phyloP scores from a whole-genome alignment of 2,329 filamentous ascomycete genomes.

The Emmonsia crescens region DNA sequence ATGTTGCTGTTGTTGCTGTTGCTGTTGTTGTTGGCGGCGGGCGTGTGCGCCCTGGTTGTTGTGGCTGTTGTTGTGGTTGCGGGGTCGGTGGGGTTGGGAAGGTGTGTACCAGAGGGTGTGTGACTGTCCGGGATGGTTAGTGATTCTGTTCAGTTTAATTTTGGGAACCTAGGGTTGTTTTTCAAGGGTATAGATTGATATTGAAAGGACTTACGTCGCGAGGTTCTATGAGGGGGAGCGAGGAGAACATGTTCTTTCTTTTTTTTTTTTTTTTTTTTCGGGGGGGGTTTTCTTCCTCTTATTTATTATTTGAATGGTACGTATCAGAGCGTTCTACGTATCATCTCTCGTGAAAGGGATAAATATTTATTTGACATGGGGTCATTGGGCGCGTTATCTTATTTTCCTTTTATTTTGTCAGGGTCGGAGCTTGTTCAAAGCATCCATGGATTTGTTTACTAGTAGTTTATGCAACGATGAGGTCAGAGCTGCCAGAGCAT shows the following conservation, averaged over 20 bases:
- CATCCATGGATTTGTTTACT: neutral
- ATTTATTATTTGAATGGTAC: neutral
- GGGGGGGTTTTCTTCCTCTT: neutral
- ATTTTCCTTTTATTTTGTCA: neutral
- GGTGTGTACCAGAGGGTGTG: conserved; percentile 65
- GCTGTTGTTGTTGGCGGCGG: conserved; percentile 20
- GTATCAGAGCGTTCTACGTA: neutral
- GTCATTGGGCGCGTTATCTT: neutral
- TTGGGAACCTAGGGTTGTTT: neutral
- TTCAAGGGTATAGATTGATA: neutral
- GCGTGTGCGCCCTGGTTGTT: conserved; percentile 13
- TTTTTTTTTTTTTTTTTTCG: neutral
- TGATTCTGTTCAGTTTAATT: conserved; percentile 10
- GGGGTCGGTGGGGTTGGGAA: conserved; percentile 40
- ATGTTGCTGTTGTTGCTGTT: conserved; percentile 21
- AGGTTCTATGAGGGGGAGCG: conserved; percentile 57
- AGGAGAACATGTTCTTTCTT: conserved; percentile 43
- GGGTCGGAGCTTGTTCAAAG: neutral
- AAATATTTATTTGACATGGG: neutral
- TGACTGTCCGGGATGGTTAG: conserved; percentile 39
- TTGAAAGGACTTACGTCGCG: conserved; percentile 49
- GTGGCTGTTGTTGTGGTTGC: conserved; percentile 16
- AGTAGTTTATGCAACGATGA: neutral
- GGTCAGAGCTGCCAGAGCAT: neutral
- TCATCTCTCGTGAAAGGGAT: neutral